These are phyloP conservation scores for Mucor circinelloides DNA, from an alignment of 371 early-diverging fungal genomes.

Conservation along the genomic window DNA sequence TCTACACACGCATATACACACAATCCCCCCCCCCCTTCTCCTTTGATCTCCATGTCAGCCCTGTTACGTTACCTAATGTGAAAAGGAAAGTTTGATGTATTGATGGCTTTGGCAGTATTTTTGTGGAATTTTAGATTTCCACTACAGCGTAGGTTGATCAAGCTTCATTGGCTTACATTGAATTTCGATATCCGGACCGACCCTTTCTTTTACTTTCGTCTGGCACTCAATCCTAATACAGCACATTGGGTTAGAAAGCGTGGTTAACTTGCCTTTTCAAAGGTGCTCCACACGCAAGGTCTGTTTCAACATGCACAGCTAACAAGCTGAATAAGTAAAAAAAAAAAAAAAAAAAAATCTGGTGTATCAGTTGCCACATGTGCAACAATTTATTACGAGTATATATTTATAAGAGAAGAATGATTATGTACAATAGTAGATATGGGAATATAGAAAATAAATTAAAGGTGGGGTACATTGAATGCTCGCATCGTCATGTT, in stretches of 20 bases:
- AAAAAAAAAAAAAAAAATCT: too few relatives aligned
- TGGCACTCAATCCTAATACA: too few relatives aligned
- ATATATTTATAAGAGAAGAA: not conserved
- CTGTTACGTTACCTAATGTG: slow-evolving; percentile 22
- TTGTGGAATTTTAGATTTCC: slow-evolving; percentile 3
- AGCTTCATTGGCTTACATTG: not conserved
- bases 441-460: not conserved
- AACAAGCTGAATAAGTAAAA: too few relatives aligned
- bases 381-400: not conserved
- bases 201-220: too few relatives aligned
- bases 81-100: slow-evolving; percentile 19
- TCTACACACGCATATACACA: not conserved
- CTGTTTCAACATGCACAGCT: not conserved
- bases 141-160: not conserved
- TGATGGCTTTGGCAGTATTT: slow-evolving; percentile 2
- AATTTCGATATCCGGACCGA: not conserved
- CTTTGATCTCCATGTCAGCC: not conserved
- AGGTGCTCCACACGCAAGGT: not conserved
- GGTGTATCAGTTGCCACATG: too few relatives aligned
- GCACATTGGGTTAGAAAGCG: too few relatives aligned
- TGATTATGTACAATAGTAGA: not conserved
- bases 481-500: slow-evolving; percentile 53
- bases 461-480: slow-evolving; percentile 48
- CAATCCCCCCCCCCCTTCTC: not conserved
- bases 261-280: too few relatives aligned